Percentiles rank a stretch among this genome's conserved stretches.
These are phyloP conservation scores for Solanum infundibuliforme DNA, from an alignment of 257 asterid species.

Conservation along the genomic window DNA sequence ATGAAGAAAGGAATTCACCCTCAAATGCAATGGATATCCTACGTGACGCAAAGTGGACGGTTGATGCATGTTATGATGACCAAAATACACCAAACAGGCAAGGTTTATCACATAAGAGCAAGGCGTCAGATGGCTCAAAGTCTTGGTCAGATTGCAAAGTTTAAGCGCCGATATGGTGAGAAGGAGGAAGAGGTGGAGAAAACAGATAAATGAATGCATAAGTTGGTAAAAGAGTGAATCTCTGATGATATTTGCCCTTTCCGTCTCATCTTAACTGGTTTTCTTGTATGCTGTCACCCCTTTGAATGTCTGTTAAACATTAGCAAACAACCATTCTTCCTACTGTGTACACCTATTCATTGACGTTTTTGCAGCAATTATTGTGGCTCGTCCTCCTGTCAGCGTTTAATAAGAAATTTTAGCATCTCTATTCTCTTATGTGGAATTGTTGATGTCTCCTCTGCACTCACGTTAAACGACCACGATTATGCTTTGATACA, in stretches of 20 bases:
- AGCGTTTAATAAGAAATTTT: neutral
- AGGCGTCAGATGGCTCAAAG: slow-evolving; percentile 64
- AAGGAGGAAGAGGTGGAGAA: slow-evolving; percentile 27
- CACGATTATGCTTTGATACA: neutral
- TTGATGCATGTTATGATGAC: slow-evolving; percentile 55
- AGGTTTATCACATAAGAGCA: slow-evolving; percentile 59
- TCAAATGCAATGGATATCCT: slow-evolving; percentile 69
- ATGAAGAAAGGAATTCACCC: slow-evolving; percentile 77
- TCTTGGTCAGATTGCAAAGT: slow-evolving; percentile 64
- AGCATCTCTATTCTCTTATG: neutral
- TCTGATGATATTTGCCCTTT: neutral
- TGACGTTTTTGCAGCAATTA: neutral
- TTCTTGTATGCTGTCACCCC: neutral
- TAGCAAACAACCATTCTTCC: neutral
- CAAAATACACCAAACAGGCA: slow-evolving; percentile 51
- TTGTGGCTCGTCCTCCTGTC: neutral
- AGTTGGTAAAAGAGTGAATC: neutral
- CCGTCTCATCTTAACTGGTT: neutral
- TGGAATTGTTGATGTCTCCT: neutral
- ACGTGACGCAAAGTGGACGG: slow-evolving; percentile 62
- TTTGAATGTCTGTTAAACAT: neutral
- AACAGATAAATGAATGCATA: slow-evolving; percentile 12
- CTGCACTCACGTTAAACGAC: neutral
- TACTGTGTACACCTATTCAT: neutral
- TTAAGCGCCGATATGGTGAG: slow-evolving; percentile 50